phyloP scores from a whole-genome alignment of 2,329 filamentous ascomycete species.

The Penicillium sp. region DNA sequence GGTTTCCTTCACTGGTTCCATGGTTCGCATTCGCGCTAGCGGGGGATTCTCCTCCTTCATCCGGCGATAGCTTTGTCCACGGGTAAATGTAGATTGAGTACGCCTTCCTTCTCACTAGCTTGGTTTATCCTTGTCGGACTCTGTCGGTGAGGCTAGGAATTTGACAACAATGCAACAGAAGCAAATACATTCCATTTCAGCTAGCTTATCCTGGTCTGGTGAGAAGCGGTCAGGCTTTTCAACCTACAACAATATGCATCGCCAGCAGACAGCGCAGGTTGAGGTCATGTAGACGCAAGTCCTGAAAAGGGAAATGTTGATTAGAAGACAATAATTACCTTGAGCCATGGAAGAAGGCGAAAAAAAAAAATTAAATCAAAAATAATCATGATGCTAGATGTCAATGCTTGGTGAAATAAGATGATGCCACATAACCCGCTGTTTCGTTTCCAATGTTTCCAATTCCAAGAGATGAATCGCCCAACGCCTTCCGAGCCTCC shows the following conservation, averaged over 20 bases:
- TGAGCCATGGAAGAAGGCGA: not conserved
- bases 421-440: not conserved
- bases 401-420: not conserved
- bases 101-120: no score
- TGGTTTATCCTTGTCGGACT: not conserved
- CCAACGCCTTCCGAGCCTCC: conserved; percentile 6
- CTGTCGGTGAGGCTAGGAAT: not conserved
- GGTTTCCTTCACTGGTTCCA: not conserved
- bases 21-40: not conserved
- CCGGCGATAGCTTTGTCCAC: not conserved
- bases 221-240: conserved; percentile 13
- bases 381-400: not conserved
- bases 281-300: conserved; percentile 5
- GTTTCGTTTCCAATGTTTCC: not conserved
- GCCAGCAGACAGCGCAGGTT: conserved; percentile 16
- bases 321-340: not conserved
- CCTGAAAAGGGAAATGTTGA: not conserved
- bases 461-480: conserved; percentile 5
- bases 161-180: not conserved
- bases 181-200: not conserved
- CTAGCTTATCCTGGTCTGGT: not conserved
- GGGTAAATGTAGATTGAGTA: not conserved
- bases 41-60: not conserved
- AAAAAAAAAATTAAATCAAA: not conserved
- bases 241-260: conserved; percentile 11